These are phyloP conservation scores for Kuraishia piskuri DNA, from an alignment of 805 yeast species.

Conservation along the genomic window DNA sequence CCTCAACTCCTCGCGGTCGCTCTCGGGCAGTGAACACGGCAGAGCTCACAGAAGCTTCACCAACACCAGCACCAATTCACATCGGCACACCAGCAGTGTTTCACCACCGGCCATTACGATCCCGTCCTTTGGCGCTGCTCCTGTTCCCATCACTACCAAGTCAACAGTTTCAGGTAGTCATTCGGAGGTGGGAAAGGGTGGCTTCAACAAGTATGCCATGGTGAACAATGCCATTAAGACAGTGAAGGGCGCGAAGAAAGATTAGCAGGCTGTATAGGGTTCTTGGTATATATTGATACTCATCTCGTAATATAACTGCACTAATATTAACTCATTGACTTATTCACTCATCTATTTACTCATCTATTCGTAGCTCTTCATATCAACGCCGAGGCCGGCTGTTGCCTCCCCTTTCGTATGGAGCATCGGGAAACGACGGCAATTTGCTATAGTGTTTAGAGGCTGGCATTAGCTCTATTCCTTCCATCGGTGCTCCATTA, in stretches of 20 bases:
- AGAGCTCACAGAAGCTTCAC: not conserved
- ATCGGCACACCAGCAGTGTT: not conserved
- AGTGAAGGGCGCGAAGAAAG: slow-evolving; percentile 21
- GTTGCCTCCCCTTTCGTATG: not conserved
- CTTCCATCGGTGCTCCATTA: not conserved
- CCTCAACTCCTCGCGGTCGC: not conserved
- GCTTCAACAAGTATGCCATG: slow-evolving; percentile 9
- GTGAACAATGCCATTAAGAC: slow-evolving; percentile 11
- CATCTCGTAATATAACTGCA: not conserved
- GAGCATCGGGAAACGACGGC: not conserved
- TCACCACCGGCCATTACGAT: slow-evolving; percentile 1
- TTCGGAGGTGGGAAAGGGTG: not conserved
- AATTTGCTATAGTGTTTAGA: not conserved
- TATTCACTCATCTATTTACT: too few relatives aligned
- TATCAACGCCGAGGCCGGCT: too few relatives aligned
- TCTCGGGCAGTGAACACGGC: not conserved
- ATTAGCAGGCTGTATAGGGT: slow-evolving; percentile 9
- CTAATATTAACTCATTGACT: too few relatives aligned
- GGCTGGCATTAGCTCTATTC: not conserved
- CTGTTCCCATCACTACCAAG: slow-evolving; percentile 3
- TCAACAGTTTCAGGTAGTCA: not conserved
- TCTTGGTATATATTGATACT: too few relatives aligned
- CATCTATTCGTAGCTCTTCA: too few relatives aligned
- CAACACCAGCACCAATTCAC: not conserved
- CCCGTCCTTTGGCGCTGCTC: slow-evolving; percentile 1